phyloP scores from a whole-genome alignment of 1,284 basidiomycete genomes.

The Rhizoctonia solani region DNA sequence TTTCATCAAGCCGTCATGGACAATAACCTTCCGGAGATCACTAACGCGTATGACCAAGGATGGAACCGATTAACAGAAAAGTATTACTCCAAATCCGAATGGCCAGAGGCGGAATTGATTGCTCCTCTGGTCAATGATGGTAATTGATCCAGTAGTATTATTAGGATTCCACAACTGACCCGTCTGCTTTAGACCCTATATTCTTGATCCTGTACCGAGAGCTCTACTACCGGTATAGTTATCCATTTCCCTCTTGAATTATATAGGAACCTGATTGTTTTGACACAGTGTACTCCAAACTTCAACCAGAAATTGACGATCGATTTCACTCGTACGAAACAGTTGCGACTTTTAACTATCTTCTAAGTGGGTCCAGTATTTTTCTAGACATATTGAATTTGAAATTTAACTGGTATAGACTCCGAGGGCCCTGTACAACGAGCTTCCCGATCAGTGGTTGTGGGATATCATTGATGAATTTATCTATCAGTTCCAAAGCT shows the following conservation, averaged over 20 bases:
- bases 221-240: constrained; percentile 72
- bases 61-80: constrained; percentile 98
- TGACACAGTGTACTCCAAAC: constrained; percentile 88
- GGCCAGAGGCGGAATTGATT: constrained; percentile 97
- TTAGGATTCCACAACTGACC: neutral
- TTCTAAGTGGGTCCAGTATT: constrained; percentile 63
- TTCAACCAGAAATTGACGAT: constrained; percentile 95
- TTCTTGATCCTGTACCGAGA: constrained; percentile 97
- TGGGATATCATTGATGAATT: constrained; percentile 99
- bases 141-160: constrained; percentile 47
- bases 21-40: constrained; percentile 87
- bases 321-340: constrained; percentile 99
- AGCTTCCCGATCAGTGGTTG: constrained; percentile 96
- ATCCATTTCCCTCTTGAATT: neutral
- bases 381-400: neutral
- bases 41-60: constrained; percentile 89
- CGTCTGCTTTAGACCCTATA: constrained; percentile 67
- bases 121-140: constrained; percentile 92
- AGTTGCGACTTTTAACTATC: constrained; percentile 98
- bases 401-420: constrained; percentile 54
- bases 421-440: constrained; percentile 88
- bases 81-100: constrained; percentile 91
- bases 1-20: constrained; percentile 87
- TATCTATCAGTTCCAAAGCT: constrained; percentile 98
- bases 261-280: neutral